Evolutionary conservation across 2,329 filamentous ascomycete species (phyloP).

Genomic region (Cladophialophora yegresii): DNA sequence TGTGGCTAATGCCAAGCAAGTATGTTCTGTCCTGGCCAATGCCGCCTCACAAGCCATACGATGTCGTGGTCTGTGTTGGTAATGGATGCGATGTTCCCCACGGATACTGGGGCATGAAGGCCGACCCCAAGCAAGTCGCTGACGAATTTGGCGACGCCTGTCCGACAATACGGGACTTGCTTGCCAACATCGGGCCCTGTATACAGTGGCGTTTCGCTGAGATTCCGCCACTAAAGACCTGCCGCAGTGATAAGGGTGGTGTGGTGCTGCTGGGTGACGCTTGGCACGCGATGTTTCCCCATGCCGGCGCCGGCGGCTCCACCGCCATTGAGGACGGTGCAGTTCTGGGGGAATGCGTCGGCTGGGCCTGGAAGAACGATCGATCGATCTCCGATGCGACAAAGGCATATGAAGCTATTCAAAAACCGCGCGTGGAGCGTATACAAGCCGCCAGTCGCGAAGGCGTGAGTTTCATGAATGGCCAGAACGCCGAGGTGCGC

Average conservation of each 20-base stretch:
- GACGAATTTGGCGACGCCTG: conserved; percentile 13
- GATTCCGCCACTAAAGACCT: conserved; percentile 15
- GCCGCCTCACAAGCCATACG: conserved; percentile 11
- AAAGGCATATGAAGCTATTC: conserved; percentile 10
- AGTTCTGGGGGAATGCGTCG: conserved; percentile 13
- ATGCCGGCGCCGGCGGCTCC: conserved; percentile 12
- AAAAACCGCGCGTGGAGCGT: conserved; percentile 17
- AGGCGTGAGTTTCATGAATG: conserved; percentile 6
- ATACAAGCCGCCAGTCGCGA: conserved; percentile 12
- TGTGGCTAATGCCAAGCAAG: conserved; percentile 9
- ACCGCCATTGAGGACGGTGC: conserved; percentile 16
- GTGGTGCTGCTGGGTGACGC: conserved; percentile 14
- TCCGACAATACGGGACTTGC: conserved; percentile 5
- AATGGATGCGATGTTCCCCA: conserved; percentile 12
- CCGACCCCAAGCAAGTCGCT: conserved; percentile 9
- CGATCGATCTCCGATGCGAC: conserved; percentile 12
- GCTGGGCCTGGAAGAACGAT: conserved; percentile 8
- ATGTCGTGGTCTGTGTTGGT: conserved; percentile 10
- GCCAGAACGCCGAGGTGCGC: not conserved
- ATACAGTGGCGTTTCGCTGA: conserved; percentile 13
- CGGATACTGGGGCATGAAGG: conserved; percentile 14
- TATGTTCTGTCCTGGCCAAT: conserved; percentile 11
- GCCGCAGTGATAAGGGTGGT: conserved; percentile 10
- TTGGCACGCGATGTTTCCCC: conserved; percentile 15
- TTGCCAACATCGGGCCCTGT: conserved; percentile 9